Evolutionary conservation across 1,284 basidiomycete genomes (phyloP), one percentile per base, ranked within the genome.

Genomic region (Trichosporon asahii): DNA sequence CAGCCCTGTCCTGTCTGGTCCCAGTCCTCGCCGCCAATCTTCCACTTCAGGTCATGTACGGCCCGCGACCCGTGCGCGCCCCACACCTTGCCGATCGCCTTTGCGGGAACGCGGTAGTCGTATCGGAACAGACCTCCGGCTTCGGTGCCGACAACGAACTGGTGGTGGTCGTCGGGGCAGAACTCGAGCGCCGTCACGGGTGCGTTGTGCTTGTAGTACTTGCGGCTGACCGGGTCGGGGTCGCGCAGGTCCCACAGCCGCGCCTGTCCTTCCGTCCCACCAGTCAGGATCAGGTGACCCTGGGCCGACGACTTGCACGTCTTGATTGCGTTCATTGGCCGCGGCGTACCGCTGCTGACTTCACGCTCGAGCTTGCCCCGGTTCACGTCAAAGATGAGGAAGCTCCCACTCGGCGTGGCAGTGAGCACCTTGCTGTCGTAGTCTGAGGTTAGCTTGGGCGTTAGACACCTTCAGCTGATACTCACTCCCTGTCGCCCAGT

Each of bases 231-330:
- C 68, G 88, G 88, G 21, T 88, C 85, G 68, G 91, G 84, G 73
- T 90, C 90, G 64, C 92, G 87, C 18, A 94, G 80, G 80, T 94
- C 93, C 92, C 92, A 94, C 66, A 93, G 87, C 67, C 91, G 89
- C 74, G 93, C 85, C 77, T 91, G 88, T 0, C 92, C 92, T 76
- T 95, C 93, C 1, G 91, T 89, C 23, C 92, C 92, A 18, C 90
- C 92, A 2, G 91, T 93, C 72, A 94, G 86, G 67, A 91, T 90
- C 71, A 92, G 90, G 75, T 90, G 68, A 86, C 88, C 55, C 88
- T 87, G 44, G 87, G 85, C 25, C 85, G 85, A 2, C 88, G 91
- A 66, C 89, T 89, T 46, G 88, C 87, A 80, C 9, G 80, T 66
- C 33, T 71, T 65, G 44, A 94, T 80, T 68, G 88, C 87, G 78